Percentiles rank a stretch among this genome's conserved stretches.
Conservation (phyloP, 148 eudicot genomes). For the Silene conica region DNA sequence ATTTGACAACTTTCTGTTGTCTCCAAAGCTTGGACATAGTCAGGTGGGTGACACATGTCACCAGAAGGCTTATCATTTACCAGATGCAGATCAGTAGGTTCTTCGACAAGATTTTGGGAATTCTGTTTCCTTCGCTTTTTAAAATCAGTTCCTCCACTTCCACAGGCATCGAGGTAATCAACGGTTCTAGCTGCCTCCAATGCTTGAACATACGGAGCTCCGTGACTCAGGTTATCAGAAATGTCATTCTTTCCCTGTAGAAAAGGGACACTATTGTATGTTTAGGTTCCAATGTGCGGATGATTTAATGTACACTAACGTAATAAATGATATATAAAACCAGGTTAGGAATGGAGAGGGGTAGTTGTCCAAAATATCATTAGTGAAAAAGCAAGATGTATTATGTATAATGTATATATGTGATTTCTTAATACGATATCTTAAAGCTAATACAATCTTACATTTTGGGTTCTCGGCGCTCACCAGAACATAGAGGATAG, state of each 20-base stretch:
- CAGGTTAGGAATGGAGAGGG: not conserved
- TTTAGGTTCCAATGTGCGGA: constrained; percentile 3
- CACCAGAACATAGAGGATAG: not conserved
- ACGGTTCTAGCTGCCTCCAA: constrained; percentile 24
- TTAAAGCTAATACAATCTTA: not conserved
- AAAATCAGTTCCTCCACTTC: constrained; percentile 27
- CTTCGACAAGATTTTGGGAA: constrained; percentile 31
- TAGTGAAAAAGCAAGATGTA: not conserved
- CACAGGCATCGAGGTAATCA: not conserved
- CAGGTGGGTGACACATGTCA: constrained; percentile 7
- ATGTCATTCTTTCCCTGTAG: constrained; percentile 22
- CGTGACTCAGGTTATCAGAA: constrained; percentile 12
- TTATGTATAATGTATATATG: no score
- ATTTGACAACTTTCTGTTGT: constrained; percentile 20
- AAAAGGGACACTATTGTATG: not conserved
- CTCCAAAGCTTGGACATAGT: constrained; percentile 23
- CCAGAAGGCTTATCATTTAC: constrained; percentile 17
- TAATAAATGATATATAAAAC: not conserved
- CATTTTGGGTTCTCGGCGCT: not conserved
- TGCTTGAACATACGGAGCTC: constrained; percentile 17
- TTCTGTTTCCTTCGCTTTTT: constrained; percentile 33
- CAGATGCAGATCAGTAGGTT: constrained; percentile 16
- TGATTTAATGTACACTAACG: not conserved
- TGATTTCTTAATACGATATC: not conserved
- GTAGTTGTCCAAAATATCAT: not conserved